These are phyloP conservation scores for Citrus reticulata DNA, from an alignment of 345 rosid species.

Conservation along the genomic window DNA sequence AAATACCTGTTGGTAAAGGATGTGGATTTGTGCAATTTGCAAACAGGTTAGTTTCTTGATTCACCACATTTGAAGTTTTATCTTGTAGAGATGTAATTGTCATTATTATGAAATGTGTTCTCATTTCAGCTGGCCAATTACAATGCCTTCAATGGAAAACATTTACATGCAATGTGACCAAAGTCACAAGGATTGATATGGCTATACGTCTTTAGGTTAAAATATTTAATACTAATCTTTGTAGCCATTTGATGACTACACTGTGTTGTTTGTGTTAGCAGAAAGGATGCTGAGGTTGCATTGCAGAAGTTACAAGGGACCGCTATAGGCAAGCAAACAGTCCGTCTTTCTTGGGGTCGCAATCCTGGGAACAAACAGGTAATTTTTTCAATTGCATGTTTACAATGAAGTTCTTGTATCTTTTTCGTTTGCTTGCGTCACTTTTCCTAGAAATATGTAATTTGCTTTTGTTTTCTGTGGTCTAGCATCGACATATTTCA, in stretches of 20 bases:
- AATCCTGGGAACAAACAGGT: conserved; percentile 84
- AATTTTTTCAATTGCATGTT: conserved; percentile 2
- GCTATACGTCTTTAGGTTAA: background rate
- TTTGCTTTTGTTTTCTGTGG: background rate
- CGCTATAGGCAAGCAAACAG: conserved; percentile 81
- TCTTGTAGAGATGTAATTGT: background rate
- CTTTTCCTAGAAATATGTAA: background rate
- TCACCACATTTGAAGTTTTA: background rate
- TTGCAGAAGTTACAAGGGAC: conserved; percentile 71
- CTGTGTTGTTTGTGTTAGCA: conserved; percentile 25
- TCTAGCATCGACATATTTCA: background rate
- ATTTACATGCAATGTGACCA: background rate
- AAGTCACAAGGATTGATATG: background rate
- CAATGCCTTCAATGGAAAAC: background rate
- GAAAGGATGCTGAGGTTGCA: conserved; percentile 90
- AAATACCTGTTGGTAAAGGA: conserved; percentile 92
- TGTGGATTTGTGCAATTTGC: conserved; percentile 89
- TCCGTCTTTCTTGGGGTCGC: conserved; percentile 98
- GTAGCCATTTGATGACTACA: conserved; percentile 5
- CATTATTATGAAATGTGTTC: background rate
- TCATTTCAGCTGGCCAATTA: background rate
- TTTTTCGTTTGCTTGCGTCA: background rate
- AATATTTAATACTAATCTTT: background rate
- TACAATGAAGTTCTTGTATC: background rate
- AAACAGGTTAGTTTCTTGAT: conserved; percentile 46